Percentiles rank a stretch among this genome's conserved stretches.
Evolutionary conservation across 306 rosid genomes (phyloP).

Genomic region (Ochetophila trinervis): DNA sequence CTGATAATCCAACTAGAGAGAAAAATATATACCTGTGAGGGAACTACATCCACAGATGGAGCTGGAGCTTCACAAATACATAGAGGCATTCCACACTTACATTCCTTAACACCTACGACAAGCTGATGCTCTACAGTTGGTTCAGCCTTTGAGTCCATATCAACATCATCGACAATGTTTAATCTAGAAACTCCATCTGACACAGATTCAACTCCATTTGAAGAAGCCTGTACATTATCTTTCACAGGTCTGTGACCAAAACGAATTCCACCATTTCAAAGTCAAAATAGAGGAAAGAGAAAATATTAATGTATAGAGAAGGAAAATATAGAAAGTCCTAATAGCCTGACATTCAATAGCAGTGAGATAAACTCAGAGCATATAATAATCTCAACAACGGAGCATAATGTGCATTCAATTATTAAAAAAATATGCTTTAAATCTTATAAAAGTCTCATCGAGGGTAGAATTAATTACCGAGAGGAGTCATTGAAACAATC

Average conservation of each 20-base stretch:
- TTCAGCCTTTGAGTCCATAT: constrained; percentile 27
- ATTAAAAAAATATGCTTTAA: background rate
- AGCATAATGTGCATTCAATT: no score
- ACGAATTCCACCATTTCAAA: background rate
- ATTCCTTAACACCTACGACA: constrained; percentile 42
- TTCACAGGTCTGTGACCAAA: constrained; percentile 54
- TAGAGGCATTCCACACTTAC: constrained; percentile 99
- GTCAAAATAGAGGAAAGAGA: background rate
- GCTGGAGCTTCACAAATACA: constrained; percentile 87
- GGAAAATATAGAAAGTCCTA: background rate
- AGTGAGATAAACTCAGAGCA: no score
- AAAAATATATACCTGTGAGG: constrained; percentile 49
- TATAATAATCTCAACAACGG: no score
- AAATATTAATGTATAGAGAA: background rate
- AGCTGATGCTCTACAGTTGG: constrained; percentile 40
- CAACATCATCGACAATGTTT: constrained; percentile 43
- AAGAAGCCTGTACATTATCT: constrained; percentile 39
- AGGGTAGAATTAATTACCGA: constrained; percentile 40
- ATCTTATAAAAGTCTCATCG: constrained; percentile 4
- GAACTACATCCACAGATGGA: constrained; percentile 44
- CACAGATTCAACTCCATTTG: constrained; percentile 41
- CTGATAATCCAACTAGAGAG: constrained; percentile 8
- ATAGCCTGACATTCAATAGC: no score
- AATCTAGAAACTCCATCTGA: constrained; percentile 62
- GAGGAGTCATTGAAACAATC: constrained; percentile 73